Evolutionary conservation across 441 rosid genomes (phyloP).

Genomic region (Dalechampia spathulata): DNA sequence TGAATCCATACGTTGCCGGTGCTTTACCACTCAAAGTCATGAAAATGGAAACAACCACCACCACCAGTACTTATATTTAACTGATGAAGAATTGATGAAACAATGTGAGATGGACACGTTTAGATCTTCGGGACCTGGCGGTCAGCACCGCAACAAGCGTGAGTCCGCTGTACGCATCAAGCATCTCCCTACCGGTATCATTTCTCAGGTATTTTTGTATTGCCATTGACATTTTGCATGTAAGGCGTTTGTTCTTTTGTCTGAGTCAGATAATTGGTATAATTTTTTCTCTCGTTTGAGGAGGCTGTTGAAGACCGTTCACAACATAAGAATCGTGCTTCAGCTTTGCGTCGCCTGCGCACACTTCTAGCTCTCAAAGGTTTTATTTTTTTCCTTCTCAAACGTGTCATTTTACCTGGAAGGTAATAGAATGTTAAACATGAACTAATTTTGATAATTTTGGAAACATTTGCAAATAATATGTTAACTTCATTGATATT

Average conservation of each 20-base stretch:
- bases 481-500: too few relatives aligned
- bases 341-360: slow-evolving; percentile 81
- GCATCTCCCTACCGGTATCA: slow-evolving; percentile 78
- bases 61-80: slow-evolving; percentile 38
- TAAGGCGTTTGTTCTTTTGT: slow-evolving; percentile 15
- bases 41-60: neutral
- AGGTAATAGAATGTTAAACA: too few relatives aligned
- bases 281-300: neutral
- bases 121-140: slow-evolving; percentile 88
- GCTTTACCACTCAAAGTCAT: too few relatives aligned
- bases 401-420: neutral
- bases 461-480: slow-evolving; percentile 53
- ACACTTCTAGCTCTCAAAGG: slow-evolving; percentile 72
- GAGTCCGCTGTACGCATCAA: slow-evolving; percentile 91
- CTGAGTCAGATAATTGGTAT: neutral
- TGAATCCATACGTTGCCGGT: too few relatives aligned
- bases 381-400: slow-evolving; percentile 11
- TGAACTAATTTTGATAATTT: slow-evolving; percentile 30
- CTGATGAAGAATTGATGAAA: slow-evolving; percentile 69
- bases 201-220: slow-evolving; percentile 44
- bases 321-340: slow-evolving; percentile 85
- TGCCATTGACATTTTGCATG: neutral
- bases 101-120: slow-evolving; percentile 68
- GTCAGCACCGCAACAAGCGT: slow-evolving; percentile 96
- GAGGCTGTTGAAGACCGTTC: slow-evolving; percentile 86